Conservation (phyloP, 176 grass and related monocot species). For the Bonia amplexicaulis region DNA sequence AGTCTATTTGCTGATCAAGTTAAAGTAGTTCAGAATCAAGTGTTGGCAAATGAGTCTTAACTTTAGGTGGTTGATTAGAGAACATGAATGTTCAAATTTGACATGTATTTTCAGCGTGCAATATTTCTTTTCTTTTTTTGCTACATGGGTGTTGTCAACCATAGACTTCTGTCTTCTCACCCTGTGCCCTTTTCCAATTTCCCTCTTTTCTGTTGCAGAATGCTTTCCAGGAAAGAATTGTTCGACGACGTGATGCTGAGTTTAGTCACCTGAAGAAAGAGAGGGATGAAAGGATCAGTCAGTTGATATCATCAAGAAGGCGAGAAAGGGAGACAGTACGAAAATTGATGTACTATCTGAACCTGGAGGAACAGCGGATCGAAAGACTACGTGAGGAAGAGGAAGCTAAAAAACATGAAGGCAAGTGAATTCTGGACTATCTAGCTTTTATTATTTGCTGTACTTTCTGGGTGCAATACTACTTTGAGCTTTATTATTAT, state of each 20-base stretch:
- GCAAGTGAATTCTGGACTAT: constrained; percentile 23
- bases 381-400: constrained; percentile 55
- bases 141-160: not conserved
- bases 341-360: constrained; percentile 74
- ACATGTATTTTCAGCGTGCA: not conserved
- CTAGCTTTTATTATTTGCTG: not conserved
- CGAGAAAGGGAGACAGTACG: constrained; percentile 71
- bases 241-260: constrained; percentile 57
- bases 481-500: not conserved
- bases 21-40: not conserved
- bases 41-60: not conserved
- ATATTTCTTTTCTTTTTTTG: not conserved
- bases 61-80: not conserved
- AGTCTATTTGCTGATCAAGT: not conserved
- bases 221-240: constrained; percentile 62
- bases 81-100: not conserved
- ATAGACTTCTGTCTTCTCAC: not conserved
- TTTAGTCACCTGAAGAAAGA: constrained; percentile 59
- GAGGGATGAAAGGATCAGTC: constrained; percentile 67
- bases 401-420: constrained; percentile 79
- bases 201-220: constrained; percentile 34
- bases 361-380: constrained; percentile 68
- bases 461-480: not conserved
- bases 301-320: constrained; percentile 64
- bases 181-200: not conserved